These are phyloP conservation scores for Cyclotella cryptica DNA, from an alignment of 108 stramenopile genomes.

Conservation along the genomic window DNA sequence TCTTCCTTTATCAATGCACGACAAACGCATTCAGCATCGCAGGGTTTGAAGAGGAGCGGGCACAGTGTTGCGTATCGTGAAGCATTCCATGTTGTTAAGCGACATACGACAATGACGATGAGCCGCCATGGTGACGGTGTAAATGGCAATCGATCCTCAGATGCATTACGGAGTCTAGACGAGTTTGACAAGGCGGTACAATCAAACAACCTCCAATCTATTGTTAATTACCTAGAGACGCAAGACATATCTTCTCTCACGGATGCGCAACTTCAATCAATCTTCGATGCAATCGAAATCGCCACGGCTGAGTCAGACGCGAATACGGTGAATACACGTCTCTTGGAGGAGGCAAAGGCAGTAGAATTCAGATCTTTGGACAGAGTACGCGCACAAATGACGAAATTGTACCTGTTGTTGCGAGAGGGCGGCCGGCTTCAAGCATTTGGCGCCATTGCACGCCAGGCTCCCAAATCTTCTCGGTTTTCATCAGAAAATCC, in stretches of 20 bases:
- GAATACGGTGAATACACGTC: conserved; percentile 58
- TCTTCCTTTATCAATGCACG: too few species aligned
- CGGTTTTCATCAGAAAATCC: background rate
- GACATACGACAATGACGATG: too few species aligned
- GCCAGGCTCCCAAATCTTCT: conserved; percentile 22
- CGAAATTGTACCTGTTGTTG: conserved; percentile 70
- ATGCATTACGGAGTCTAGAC: too few species aligned
- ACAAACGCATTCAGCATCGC: too few species aligned
- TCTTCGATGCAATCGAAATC: conserved; percentile 81
- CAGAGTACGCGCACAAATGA: conserved; percentile 75
- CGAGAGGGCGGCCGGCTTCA: conserved; percentile 57
- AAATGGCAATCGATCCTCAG: too few species aligned
- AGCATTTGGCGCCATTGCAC: conserved; percentile 69
- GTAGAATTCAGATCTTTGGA: conserved; percentile 64
- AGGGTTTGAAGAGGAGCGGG: too few species aligned
- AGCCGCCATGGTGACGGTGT: too few species aligned
- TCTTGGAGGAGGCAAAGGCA: conserved; percentile 37
- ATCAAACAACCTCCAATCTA: conserved; percentile 20
- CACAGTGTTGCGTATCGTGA: too few species aligned
- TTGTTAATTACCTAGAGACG: conserved; percentile 42
- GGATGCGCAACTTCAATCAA: conserved; percentile 27
- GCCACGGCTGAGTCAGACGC: conserved; percentile 66
- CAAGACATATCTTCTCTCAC: conserved; percentile 25
- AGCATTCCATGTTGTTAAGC: too few species aligned
- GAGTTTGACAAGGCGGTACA: too few species aligned